phyloP scores from a whole-genome alignment of 306 rosid species.

The Quillaja saponaria region DNA sequence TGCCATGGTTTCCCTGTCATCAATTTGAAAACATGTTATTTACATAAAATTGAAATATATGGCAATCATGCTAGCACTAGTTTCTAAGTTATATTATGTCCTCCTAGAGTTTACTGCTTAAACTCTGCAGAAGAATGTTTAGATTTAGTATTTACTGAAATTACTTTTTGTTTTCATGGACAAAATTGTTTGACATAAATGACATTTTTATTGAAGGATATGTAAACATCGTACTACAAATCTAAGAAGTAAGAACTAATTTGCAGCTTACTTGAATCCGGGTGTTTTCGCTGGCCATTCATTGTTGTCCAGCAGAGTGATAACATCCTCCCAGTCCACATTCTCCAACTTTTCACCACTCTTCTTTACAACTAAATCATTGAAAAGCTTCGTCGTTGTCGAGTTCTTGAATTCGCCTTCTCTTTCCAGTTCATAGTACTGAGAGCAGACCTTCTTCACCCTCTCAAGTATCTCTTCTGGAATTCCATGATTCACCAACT shows the following conservation, averaged over 20 bases:
- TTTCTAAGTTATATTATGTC: no score
- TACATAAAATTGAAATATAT: no score
- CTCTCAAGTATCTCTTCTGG: slow-evolving; percentile 83
- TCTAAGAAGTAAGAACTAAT: neutral
- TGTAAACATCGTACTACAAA: neutral
- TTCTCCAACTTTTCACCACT: slow-evolving; percentile 52
- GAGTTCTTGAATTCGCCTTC: slow-evolving; percentile 77
- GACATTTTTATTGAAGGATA: no score
- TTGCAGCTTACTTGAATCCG: slow-evolving; percentile 66
- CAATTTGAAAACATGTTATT: slow-evolving; percentile 19
- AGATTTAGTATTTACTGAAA: neutral
- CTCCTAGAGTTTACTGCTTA: no score
- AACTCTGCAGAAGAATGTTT: neutral
- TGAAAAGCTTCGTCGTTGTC: slow-evolving; percentile 45
- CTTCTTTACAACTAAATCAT: slow-evolving; percentile 52
- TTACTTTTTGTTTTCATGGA: neutral
- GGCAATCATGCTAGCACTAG: no score
- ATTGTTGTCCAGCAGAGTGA: slow-evolving; percentile 66
- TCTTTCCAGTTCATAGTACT: slow-evolving; percentile 74
- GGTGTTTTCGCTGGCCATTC: slow-evolving; percentile 79
- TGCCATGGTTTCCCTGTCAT: slow-evolving; percentile 78
- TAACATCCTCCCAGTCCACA: slow-evolving; percentile 93
- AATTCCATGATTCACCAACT: slow-evolving; percentile 95
- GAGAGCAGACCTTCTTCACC: slow-evolving; percentile 75
- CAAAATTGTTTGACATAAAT: no score